Evolutionary conservation across 83 land plant genomes (phyloP).

Genomic region (Thuja plicata): DNA sequence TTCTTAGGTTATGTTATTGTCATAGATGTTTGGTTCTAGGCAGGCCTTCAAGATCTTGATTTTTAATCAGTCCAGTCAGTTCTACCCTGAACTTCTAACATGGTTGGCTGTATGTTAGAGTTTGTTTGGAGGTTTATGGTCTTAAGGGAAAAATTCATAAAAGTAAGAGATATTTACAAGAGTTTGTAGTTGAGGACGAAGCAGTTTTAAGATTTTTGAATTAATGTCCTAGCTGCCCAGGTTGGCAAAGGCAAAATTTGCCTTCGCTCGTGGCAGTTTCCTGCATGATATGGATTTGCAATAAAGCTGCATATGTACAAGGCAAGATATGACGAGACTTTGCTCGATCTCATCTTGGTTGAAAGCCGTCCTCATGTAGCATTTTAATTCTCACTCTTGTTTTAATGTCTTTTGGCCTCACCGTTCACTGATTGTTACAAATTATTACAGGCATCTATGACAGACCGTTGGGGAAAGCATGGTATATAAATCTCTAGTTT

Average conservation of each 20-base stretch:
- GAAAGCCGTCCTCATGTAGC: not conserved
- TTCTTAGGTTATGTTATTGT: conserved; percentile 4
- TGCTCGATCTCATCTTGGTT: not conserved
- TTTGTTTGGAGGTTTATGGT: not conserved
- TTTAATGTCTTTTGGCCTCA: not conserved
- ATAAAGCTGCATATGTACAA: conserved; percentile 7
- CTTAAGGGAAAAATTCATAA: not conserved
- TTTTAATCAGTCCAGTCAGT: conserved; percentile 4
- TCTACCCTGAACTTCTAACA: conserved; percentile 14
- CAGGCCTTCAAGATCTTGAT: conserved; percentile 24
- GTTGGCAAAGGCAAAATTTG: conserved; percentile 36
- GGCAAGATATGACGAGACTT: not conserved
- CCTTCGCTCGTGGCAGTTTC: conserved; percentile 60
- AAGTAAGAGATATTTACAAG: conserved; percentile 2
- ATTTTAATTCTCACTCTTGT: not conserved
- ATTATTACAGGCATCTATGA: not conserved
- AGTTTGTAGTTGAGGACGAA: conserved; percentile 5
- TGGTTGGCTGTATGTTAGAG: conserved; percentile 11
- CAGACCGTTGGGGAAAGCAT: not conserved
- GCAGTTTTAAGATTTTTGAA: not conserved
- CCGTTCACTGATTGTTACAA: not conserved
- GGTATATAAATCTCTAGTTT: not conserved
- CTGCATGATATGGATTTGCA: not conserved
- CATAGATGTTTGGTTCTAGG: conserved; percentile 30
- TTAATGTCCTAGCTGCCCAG: conserved; percentile 45